Base-by-base conservation (phyloP, 1,284 basidiomycete species). In the Ustilago tritici region DNA sequence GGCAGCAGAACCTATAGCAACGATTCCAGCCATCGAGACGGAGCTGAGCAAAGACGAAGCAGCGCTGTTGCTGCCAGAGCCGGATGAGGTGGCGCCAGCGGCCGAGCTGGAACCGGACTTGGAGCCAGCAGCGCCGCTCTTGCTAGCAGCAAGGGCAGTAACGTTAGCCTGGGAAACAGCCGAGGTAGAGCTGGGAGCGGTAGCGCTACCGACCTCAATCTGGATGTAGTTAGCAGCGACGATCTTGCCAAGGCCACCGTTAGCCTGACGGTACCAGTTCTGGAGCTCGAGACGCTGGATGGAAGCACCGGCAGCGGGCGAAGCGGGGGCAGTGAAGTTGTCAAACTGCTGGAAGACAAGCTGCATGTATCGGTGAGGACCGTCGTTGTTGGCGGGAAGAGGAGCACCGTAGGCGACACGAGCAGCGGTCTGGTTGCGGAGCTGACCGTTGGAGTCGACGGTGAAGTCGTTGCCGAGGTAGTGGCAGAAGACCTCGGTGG, bases 181-280 rank as follows among this genome's bases (percentile, higher is more conserved):
- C n/a, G 61, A 19, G 31, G 76, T 79, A 56, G 65, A 62, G 67
- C 65, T 68, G 35, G 71, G 72, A 28, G 73, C 76, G n/a, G 59
- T 56, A 14, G 38, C 71, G 40, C 56, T 32, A 40, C 78, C 76
- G 23, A 75, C 73, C 62, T 73, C 67, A 56, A 80, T 72, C 75
- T 79, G 74, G 36, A 79, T 77, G 76, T 79, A 81, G 75, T 61
- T 79, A 43, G 76, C 73, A 52, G 79, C 79, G 49, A 81, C 79
- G 32, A 80, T 74, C 71, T 70, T 74, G 34, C 75, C 75, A 23
- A 79, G 67, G 35, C 74, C 76, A 34, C 78, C 75, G 60, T 72
- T 72, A 38, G 79, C 79, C 41, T 69, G 41, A 28, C 41, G n/a
- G 70, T 79, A 72, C 71, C 79, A 79, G 34, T 65, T 54, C 49